These are phyloP conservation scores for Metarhizium anisopliae DNA, from an alignment of 2,329 filamentous ascomycete species.

Conservation along the genomic window DNA sequence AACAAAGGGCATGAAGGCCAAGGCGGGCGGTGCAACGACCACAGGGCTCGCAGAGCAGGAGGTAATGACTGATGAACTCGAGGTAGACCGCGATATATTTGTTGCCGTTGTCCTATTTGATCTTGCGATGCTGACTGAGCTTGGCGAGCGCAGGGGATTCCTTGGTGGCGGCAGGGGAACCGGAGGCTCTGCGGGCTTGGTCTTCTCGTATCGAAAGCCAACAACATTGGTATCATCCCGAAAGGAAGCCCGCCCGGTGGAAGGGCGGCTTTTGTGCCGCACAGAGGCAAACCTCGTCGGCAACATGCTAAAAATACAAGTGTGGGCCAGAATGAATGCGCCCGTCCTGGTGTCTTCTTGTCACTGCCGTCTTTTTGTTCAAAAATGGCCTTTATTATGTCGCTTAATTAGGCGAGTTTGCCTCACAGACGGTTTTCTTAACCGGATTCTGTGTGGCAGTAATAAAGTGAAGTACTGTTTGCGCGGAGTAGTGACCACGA, in stretches of 20 bases:
- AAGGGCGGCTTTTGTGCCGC: slow-evolving; percentile 31
- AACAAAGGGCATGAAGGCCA: slow-evolving; percentile 20
- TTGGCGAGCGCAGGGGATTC: slow-evolving; percentile 13
- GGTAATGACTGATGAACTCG: slow-evolving; percentile 1
- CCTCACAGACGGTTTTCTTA: background rate
- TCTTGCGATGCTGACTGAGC: slow-evolving; percentile 9
- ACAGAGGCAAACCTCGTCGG: slow-evolving; percentile 33
- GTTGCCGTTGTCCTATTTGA: slow-evolving; percentile 15
- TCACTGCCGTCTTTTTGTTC: background rate
- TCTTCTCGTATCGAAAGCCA: slow-evolving; percentile 53
- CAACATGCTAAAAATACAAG: slow-evolving; percentile 18
- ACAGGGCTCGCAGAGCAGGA: slow-evolving; percentile 19
- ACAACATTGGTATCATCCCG: slow-evolving; percentile 42
- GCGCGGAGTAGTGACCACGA: background rate
- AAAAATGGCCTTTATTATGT: background rate
- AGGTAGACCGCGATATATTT: slow-evolving; percentile 1
- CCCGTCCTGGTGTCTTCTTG: background rate
- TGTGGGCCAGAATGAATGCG: slow-evolving; percentile 2
- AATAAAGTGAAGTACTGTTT: background rate
- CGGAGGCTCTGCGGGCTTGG: slow-evolving; percentile 46
- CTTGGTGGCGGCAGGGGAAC: slow-evolving; percentile 40
- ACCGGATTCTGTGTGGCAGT: background rate
- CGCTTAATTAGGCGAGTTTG: background rate
- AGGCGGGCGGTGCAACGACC: slow-evolving; percentile 19
- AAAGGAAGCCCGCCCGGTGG: slow-evolving; percentile 25